Evolutionary conservation across 164 flowering plant species (phyloP).

Genomic region (Annona squamosa): DNA sequence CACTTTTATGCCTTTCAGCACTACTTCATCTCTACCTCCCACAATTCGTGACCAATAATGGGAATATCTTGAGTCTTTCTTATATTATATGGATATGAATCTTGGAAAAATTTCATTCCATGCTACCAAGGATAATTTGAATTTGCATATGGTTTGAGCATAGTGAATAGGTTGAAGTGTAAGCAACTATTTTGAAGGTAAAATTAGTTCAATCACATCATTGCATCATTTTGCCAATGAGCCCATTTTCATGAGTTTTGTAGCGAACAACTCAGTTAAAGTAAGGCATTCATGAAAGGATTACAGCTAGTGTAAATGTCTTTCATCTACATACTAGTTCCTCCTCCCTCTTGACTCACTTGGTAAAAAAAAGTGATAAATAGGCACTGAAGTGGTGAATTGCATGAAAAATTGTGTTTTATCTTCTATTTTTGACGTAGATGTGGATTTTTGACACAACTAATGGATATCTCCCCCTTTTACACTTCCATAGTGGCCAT

Average conservation of each 20-base stretch:
- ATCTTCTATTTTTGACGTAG: constrained; percentile 20
- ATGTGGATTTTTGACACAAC: constrained; percentile 98
- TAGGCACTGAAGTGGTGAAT: not conserved
- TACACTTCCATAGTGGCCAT: constrained; percentile 93
- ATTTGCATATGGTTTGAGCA: no score
- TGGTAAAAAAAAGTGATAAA: no score
- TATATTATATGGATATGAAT: no score
- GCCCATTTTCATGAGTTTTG: constrained; percentile 93
- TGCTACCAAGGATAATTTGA: no score
- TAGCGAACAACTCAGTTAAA: constrained; percentile 85
- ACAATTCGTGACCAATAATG: no score
- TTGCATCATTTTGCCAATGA: constrained; percentile 89
- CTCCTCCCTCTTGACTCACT: not conserved
- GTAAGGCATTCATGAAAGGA: constrained; percentile 25
- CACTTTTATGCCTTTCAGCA: no score
- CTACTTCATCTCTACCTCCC: no score
- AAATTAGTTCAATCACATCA: constrained; percentile 48
- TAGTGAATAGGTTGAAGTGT: no score
- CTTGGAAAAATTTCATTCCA: no score
- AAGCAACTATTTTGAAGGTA: no score
- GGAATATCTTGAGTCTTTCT: no score
- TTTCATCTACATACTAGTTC: not conserved
- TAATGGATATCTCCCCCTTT: constrained; percentile 91
- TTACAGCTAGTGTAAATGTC: not conserved
- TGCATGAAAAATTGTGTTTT: not conserved